phyloP scores from a whole-genome alignment of 257 asterid genomes.

The Handroanthus guayacan region DNA sequence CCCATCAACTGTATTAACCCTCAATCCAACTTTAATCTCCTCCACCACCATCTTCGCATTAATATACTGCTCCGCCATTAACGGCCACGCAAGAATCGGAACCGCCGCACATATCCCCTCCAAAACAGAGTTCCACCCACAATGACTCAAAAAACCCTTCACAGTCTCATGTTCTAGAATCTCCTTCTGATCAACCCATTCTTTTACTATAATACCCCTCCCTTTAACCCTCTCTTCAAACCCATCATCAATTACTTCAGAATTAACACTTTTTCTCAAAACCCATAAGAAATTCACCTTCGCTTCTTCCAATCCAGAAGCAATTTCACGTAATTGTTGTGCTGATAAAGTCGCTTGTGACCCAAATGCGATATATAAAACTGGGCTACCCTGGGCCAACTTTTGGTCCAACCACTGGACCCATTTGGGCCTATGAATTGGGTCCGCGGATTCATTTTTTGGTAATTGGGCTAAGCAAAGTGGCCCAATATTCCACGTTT shows the following conservation, averaged over 20 bases:
- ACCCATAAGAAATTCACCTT: slow-evolving; percentile 69
- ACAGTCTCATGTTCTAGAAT: slow-evolving; percentile 57
- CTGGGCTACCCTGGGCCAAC: slow-evolving; percentile 39
- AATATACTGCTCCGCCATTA: slow-evolving; percentile 79
- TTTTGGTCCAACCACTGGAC: slow-evolving; percentile 69
- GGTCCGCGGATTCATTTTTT: background rate
- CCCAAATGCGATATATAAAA: slow-evolving; percentile 76
- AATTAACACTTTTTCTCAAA: slow-evolving; percentile 35
- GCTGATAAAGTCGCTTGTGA: slow-evolving; percentile 66
- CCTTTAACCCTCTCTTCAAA: slow-evolving; percentile 47
- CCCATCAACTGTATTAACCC: slow-evolving; percentile 51
- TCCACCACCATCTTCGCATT: slow-evolving; percentile 72
- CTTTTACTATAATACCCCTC: slow-evolving; percentile 61
- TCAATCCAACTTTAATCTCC: slow-evolving; percentile 60
- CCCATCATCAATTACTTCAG: slow-evolving; percentile 12
- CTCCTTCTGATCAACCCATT: slow-evolving; percentile 76
- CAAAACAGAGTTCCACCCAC: slow-evolving; percentile 78
- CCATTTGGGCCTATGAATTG: slow-evolving; percentile 39
- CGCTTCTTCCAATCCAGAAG: slow-evolving; percentile 52
- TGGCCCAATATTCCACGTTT: slow-evolving; percentile 62
- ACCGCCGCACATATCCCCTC: slow-evolving; percentile 76
- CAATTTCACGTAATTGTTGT: slow-evolving; percentile 59
- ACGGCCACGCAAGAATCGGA: slow-evolving; percentile 83
- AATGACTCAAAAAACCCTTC: slow-evolving; percentile 71
- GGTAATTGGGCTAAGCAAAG: slow-evolving; percentile 50